These are phyloP conservation scores for Polygonum maritimum DNA, from an alignment of 148 eudicot genomes.

Conservation along the genomic window DNA sequence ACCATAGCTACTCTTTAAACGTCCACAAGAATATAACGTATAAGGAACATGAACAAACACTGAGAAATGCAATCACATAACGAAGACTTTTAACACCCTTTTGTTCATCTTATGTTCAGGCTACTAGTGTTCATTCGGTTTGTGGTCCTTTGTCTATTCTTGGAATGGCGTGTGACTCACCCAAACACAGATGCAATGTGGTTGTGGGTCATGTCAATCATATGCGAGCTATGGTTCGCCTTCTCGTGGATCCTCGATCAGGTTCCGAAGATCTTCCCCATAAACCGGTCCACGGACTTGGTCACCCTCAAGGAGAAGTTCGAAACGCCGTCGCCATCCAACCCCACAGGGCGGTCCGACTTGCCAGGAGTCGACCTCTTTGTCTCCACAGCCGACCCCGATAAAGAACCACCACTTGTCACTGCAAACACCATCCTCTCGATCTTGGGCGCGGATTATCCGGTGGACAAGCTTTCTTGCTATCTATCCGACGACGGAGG, in stretches of 20 bases:
- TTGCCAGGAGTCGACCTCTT: constrained; percentile 7
- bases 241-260: constrained; percentile 13
- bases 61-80: neutral
- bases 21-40: no score
- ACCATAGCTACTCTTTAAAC: no score
- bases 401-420: constrained; percentile 11
- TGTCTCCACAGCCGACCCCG: constrained; percentile 16
- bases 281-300: neutral
- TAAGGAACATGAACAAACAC: no score
- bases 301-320: constrained; percentile 7
- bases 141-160: neutral
- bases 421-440: constrained; percentile 15
- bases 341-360: constrained; percentile 1
- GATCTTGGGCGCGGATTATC: constrained; percentile 10
- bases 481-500: constrained; percentile 14
- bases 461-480: constrained; percentile 14
- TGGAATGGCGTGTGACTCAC: constrained; percentile 2
- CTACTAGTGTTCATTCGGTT: constrained; percentile 2
- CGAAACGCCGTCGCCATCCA: neutral
- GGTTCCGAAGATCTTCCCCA: constrained; percentile 6
- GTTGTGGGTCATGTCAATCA: constrained; percentile 12
- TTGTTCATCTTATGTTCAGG: neutral
- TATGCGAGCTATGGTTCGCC: constrained; percentile 11
- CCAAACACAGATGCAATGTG: constrained; percentile 6
- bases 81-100: neutral